phyloP scores from a whole-genome alignment of 2,329 filamentous ascomycete species.

The Mollisiaceae sp. region DNA sequence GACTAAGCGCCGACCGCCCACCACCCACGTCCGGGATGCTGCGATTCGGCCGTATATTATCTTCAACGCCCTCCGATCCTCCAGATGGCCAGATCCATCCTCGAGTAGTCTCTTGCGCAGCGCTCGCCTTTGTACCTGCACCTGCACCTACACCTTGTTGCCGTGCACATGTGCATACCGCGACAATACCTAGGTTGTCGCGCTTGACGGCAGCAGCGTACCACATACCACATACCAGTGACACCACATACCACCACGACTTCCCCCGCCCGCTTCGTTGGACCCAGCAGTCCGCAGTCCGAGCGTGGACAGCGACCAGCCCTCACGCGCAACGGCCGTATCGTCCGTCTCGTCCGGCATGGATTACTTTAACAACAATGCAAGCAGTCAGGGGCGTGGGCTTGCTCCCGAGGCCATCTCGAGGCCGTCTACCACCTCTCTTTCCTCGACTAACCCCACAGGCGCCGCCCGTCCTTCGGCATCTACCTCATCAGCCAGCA shows the following conservation, averaged over 20 bases:
- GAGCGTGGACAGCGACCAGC: neutral
- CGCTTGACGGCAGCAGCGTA: too few species aligned
- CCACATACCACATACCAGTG: neutral
- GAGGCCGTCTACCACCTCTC: neutral
- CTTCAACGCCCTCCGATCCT: neutral
- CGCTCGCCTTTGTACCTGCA: neutral
- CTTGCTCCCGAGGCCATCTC: slow-evolving; percentile 12
- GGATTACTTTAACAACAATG: slow-evolving; percentile 31
- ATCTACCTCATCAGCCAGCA: slow-evolving; percentile 18
- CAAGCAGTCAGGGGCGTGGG: slow-evolving; percentile 13
- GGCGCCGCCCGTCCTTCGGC: slow-evolving; percentile 14
- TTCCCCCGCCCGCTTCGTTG: neutral
- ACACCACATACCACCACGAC: neutral
- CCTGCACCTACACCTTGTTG: neutral
- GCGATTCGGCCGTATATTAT: neutral
- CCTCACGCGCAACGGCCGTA: neutral
- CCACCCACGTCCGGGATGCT: too few species aligned
- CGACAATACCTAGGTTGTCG: too few species aligned
- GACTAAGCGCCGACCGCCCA: too few species aligned
- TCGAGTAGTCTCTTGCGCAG: neutral
- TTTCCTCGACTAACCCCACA: slow-evolving; percentile 6
- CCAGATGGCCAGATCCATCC: neutral
- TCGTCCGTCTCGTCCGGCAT: slow-evolving; percentile 15
- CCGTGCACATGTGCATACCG: neutral
- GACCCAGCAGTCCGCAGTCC: neutral